Evolutionary conservation across 2,329 filamentous ascomycete genomes (phyloP), one percentile per base, ranked within the genome.

Genomic region (Trichoderma polysporum): DNA sequence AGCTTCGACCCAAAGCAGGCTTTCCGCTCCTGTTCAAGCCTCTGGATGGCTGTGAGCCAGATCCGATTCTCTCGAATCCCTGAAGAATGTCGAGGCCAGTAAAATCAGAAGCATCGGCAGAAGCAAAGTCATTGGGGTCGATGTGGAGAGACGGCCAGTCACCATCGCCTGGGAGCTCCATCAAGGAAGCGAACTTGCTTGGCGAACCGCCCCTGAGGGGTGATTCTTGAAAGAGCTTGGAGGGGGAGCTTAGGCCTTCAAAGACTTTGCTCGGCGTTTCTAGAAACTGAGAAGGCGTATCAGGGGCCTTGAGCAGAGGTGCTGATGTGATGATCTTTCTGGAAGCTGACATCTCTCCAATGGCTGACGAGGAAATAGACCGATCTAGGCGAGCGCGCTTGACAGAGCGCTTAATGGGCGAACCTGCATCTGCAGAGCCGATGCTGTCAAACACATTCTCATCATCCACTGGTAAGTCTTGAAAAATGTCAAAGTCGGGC

Each of bases 1-100:
- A 77, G 69, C 75, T 77, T 70, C 76, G 73, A 39, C 73, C 72
- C 13, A 77, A 56, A 6, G 69, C 63, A 19, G 75, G 75, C 49
- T 77, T 77, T 54, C 64, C 72, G 66, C 64, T 58, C 35, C 22
- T 65, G 10, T 52, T 68, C 17, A 65, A 39, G 13, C 70, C 66
- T 73, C 73, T 37, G 73, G 69, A 47, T 72, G 75, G 68, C 76
- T 77, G 75, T 33, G 74, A 74, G 70, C 75, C 81, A 53, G 82
- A 80, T 54, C 90, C 90, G 74, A 93, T 93, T 79, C 89, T 91
- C 75, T 90, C 87, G 73, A 93, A 93, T 10, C 90, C 90, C 74
- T 91, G 88, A 53, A 91, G 84, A 70, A 93, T 89, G 72, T 93
- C 91, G 59, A 93, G 84, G 1, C 85, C 87, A 15, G 85, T 79